Evolutionary conservation across 768 basidiomycete genomes (phyloP), one percentile per base, ranked within the genome.

Genomic region (Boletales sp.): DNA sequence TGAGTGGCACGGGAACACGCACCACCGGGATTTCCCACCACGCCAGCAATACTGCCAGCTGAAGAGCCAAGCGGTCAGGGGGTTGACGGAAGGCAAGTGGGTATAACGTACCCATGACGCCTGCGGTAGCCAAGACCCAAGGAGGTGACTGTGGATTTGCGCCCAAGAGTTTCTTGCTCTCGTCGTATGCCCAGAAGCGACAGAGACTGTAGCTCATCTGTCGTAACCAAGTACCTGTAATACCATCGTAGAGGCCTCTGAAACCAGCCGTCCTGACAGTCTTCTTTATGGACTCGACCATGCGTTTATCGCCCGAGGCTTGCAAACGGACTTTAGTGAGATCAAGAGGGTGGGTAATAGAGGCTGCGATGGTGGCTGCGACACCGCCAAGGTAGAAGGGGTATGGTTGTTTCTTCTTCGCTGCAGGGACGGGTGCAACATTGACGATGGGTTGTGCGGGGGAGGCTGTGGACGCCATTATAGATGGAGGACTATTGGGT

Each of bases 201-300:
- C 89, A 91, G 66, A 93, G 74, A 38, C 88, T 91, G 71, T 94
- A 94, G 32, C 84, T 88, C 90, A 94, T 91, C 70, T 95, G 92
- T 28, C 92, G 81, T 69, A 95, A 70, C 82, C 90, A 86, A 25
- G 92, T 95, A 30, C 91, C 92, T 3, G 85, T 74, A 51, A 93
- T 90, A 15, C 92, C 92, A 63, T 93, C 92, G 61, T 82, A 91
- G 42, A 94, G 74, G 3, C 92, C 92, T 57, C 59, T 55, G 57
- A 59, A 56, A 77, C 91, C 91, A 42, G 87, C 88, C 7, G 86
- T 89, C 63, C 78, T 74, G 48, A 91, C 74, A 0, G 92, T 94
- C 77, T 93, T 93, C 67, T 77, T 75, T 7, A 95, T 76, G 54
- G 86, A 88, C 64, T 82, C 72, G 64, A 94, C 72, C 92, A 95